Conservation (phyloP, 129 eudicot species). For the Smallanthus sonchifolius region DNA sequence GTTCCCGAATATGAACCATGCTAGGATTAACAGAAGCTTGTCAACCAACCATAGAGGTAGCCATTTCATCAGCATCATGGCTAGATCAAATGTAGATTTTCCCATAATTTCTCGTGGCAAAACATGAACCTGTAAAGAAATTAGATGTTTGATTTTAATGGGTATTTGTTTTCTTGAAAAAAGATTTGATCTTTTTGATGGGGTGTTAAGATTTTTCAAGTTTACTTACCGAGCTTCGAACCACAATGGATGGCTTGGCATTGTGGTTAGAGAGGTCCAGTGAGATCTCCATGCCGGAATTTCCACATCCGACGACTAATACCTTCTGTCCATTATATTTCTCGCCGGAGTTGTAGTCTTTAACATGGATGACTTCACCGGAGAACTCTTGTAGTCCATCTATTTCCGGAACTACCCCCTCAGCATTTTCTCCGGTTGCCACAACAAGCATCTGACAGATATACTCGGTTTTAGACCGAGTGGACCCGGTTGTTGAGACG, state of each 20-base stretch:
- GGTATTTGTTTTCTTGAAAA: not conserved
- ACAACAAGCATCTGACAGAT: conserved; percentile 39
- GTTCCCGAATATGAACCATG: conserved; percentile 5
- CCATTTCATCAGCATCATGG: conserved; percentile 11
- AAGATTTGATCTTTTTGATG: conserved; percentile 1
- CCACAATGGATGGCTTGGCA: conserved; percentile 71
- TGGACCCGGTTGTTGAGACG: not conserved
- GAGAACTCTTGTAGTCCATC: conserved; percentile 56
- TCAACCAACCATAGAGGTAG: conserved; percentile 13
- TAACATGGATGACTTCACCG: conserved; percentile 65
- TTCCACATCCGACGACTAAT: conserved; percentile 75
- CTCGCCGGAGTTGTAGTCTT: conserved; percentile 70
- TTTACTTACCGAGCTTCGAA: conserved; percentile 65
- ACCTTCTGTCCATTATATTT: conserved; percentile 52
- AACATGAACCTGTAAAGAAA: not conserved
- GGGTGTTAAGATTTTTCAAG: not conserved
- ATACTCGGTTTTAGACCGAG: conserved; percentile 4
- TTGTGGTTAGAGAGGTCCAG: conserved; percentile 75
- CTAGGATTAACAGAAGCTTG: not conserved
- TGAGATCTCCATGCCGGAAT: conserved; percentile 85
- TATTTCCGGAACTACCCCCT: conserved; percentile 61
- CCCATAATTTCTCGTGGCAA: conserved; percentile 9
- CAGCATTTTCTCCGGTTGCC: conserved; percentile 85
- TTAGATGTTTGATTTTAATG: not conserved
- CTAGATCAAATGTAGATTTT: conserved; percentile 17